Evolutionary conservation across 163 green algal species (phyloP).

Genomic region (Trebouxia gelatinosa): DNA sequence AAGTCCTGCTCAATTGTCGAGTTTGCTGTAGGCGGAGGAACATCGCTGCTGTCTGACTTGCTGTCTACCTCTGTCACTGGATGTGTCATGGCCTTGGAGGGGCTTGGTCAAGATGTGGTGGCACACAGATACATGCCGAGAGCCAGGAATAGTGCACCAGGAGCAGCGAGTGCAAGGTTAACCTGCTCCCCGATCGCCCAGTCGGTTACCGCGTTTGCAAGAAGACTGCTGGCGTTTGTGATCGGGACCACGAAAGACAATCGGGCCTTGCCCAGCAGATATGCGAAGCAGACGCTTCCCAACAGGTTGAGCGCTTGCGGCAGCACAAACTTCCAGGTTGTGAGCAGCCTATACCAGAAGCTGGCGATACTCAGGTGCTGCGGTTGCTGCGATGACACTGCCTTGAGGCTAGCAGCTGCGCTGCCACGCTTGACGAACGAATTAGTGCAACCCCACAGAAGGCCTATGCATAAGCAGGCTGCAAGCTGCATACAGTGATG

Average conservation of each 20-base stretch:
- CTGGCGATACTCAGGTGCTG: too few relatives aligned
- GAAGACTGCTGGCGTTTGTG: conserved; percentile 11
- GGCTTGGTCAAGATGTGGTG: too few relatives aligned
- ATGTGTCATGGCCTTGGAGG: too few relatives aligned
- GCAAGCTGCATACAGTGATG: conserved; percentile 5
- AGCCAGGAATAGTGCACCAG: neutral
- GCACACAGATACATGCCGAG: neutral
- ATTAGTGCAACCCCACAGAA: conserved; percentile 6
- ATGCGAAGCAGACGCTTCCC: neutral
- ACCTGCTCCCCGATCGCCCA: conserved; percentile 3
- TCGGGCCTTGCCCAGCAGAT: neutral
- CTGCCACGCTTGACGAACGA: conserved; percentile 16
- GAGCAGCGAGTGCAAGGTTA: neutral
- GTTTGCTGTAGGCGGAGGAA: too few relatives aligned
- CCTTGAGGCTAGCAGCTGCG: neutral
- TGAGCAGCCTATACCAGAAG: neutral
- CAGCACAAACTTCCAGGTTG: conserved; percentile 6
- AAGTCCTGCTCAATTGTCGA: too few relatives aligned
- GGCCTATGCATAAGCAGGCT: neutral
- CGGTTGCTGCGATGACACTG: too few relatives aligned
- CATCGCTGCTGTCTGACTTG: too few relatives aligned
- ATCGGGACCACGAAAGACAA: conserved; percentile 6
- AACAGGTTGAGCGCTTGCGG: conserved; percentile 1
- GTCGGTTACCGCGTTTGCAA: conserved; percentile 12
- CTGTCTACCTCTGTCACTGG: too few relatives aligned